Percentiles rank a stretch among this genome's conserved stretches.
These are phyloP conservation scores for Colletotrichum caudatum DNA, from an alignment of 2,329 filamentous ascomycete genomes.

Conservation along the genomic window DNA sequence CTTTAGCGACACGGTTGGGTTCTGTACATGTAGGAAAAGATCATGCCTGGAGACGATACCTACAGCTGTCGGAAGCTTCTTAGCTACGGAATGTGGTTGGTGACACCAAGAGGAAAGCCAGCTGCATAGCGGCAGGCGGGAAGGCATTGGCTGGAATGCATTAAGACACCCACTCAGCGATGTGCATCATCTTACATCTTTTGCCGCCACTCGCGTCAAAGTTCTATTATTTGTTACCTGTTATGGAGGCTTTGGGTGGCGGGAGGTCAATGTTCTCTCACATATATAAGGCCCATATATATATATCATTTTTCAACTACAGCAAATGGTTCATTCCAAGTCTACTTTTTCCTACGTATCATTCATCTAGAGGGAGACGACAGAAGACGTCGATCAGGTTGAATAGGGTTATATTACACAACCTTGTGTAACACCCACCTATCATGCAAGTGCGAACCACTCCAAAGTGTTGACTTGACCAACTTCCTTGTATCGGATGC, in stretches of 20 bases:
- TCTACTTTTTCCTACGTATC: background rate
- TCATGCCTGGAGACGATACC: conserved; percentile 22
- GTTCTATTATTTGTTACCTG: conserved; percentile 12
- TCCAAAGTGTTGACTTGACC: conserved; percentile 14
- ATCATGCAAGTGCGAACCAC: background rate
- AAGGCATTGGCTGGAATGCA: conserved; percentile 41
- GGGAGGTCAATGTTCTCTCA: conserved; percentile 35
- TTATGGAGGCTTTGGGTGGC: conserved; percentile 12
- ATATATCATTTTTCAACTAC: conserved; percentile 32
- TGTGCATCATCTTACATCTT: conserved; percentile 38
- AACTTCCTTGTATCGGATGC: background rate
- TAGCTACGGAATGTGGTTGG: background rate
- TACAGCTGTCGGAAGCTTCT: conserved; percentile 21
- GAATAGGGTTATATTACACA: background rate
- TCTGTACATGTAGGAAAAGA: conserved; percentile 23
- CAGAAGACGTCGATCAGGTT: background rate
- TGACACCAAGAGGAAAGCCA: conserved; percentile 14
- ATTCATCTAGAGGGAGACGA: background rate
- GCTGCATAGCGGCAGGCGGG: conserved; percentile 17
- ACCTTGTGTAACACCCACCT: background rate
- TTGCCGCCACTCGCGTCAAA: conserved; percentile 29
- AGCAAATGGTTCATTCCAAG: conserved; percentile 14
- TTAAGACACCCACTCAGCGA: conserved; percentile 31
- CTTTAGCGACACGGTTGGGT: background rate
- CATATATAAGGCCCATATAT: conserved; percentile 36